Percentiles rank a stretch among this genome's conserved stretches.
These are phyloP conservation scores for Ophiostoma piceae DNA, from an alignment of 2,329 filamentous ascomycete species.

Conservation along the genomic window DNA sequence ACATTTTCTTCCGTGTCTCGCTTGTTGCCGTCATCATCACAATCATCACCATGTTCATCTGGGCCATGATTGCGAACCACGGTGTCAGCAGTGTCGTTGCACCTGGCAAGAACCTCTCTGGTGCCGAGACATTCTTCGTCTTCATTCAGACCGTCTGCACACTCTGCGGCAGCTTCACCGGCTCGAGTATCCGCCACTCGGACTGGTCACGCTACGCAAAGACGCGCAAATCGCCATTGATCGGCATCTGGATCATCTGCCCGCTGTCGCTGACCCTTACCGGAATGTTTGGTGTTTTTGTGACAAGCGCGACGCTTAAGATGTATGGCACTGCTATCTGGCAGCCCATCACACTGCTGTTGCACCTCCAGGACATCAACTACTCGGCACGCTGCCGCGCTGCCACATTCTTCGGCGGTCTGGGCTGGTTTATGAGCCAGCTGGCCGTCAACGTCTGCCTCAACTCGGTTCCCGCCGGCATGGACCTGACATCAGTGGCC, in stretches of 20 bases:
- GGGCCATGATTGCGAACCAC: conserved; percentile 24
- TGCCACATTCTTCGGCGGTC: conserved; percentile 25
- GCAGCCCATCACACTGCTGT: conserved; percentile 25
- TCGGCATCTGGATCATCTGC: not conserved
- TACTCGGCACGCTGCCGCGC: conserved; percentile 23
- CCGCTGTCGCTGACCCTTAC: conserved; percentile 16
- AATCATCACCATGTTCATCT: conserved; percentile 20
- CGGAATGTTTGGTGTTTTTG: conserved; percentile 22
- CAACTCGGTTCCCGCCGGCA: conserved; percentile 27
- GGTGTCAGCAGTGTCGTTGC: conserved; percentile 15
- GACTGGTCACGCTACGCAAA: too few relatives aligned
- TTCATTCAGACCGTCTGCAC: conserved; percentile 18
- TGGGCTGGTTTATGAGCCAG: conserved; percentile 25
- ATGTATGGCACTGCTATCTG: conserved; percentile 24
- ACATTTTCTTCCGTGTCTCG: conserved; percentile 15
- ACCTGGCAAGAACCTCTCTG: not conserved
- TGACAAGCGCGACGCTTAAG: conserved; percentile 20
- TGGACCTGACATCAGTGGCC: conserved; percentile 27
- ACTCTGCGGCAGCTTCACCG: not conserved
- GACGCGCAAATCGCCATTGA: too few relatives aligned
- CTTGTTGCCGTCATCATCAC: conserved; percentile 13
- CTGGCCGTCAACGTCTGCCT: conserved; percentile 22
- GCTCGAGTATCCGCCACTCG: conserved; percentile 5
- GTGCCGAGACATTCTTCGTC: not conserved
- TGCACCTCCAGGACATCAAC: conserved; percentile 17